These are phyloP conservation scores for Rhizophagus prolifer DNA, from an alignment of 192 early-diverging fungal species.

Conservation along the genomic window DNA sequence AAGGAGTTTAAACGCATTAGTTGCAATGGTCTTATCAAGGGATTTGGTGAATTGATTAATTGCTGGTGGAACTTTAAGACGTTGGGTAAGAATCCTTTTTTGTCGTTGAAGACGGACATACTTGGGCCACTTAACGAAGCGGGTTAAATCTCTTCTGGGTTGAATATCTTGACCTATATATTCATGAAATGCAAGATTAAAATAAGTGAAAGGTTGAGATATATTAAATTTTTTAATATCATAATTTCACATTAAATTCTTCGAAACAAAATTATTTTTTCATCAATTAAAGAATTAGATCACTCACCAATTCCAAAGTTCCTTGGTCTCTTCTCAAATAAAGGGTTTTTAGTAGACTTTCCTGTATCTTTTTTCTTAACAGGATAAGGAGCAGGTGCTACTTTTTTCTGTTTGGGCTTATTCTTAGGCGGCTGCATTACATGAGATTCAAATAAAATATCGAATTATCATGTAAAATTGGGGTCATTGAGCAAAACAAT, in stretches of 20 bases:
- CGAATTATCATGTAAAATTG: neutral
- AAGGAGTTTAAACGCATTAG: slow-evolving; percentile 96
- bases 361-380: slow-evolving; percentile 68
- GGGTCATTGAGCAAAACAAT: slow-evolving; percentile 18
- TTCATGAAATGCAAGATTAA: neutral
- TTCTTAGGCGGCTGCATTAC: slow-evolving; percentile 12
- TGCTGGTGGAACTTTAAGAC: slow-evolving; percentile 99
- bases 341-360: slow-evolving; percentile 77
- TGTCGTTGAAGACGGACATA: slow-evolving; percentile 99
- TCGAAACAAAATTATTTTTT: neutral
- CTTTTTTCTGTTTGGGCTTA: slow-evolving; percentile 76
- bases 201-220: neutral
- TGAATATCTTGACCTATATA: slow-evolving; percentile 87
- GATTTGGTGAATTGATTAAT: slow-evolving; percentile 99
- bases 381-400: slow-evolving; percentile 85
- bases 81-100: slow-evolving; percentile 94
- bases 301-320: slow-evolving; percentile 92
- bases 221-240: neutral
- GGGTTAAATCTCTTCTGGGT: slow-evolving; percentile 91
- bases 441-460: neutral
- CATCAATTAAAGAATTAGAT: slow-evolving; percentile 26
- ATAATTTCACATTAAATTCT: neutral
- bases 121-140: slow-evolving; percentile 99
- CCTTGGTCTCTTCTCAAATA: slow-evolving; percentile 90
- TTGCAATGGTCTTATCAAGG: slow-evolving; percentile 98